Base-by-base conservation (phyloP, 2,329 filamentous ascomycete species). In the Aureobasidium sp. region DNA sequence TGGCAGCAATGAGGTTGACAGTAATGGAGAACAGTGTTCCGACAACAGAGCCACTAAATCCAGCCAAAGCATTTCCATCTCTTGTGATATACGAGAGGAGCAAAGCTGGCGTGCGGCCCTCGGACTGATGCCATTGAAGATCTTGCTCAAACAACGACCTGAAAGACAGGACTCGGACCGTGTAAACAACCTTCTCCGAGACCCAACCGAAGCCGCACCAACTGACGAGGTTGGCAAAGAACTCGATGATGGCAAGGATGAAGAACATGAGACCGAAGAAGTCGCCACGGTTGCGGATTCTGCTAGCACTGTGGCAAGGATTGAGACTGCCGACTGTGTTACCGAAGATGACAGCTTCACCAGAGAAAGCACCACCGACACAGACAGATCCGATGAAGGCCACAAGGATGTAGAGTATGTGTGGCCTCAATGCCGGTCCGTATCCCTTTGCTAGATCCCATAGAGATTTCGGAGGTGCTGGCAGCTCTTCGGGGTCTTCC, bases 81-180 rank as follows among this genome's bases (percentile, higher is more conserved):
- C 82, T 84, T 3, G 86, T 90, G 65, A 91, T 87, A 66, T 86
- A 82, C 0, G 84, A 84, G 2, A 90, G 77, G 5, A 91, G 77
- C 12, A 79, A 74, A 0, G 84, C 79, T 0, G 88, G 85, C 1
- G 80, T 86, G 27, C 87, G 81, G 5, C 79, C 81, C 26, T 83
- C 79, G 0, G 85, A 85, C 69, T 89, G 84, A 68, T 90, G 87
- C 87, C 87, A 91, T 63, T 87, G 80, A 52, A 88, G 75, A 64
- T 86, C 84, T 72, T 89, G 87, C 63, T 84, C 78, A 56, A 89
- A 81, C 1, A 90, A 73, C 0, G 86, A 84, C 2, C 84, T 81
- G 69, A 90, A 83, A 0, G 84, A 86, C 1, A 87, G 72, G 2
- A 87, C 80, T 58, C 87, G 80, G 10, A 88, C 81, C 48, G 78